These are phyloP conservation scores for Sistotremastrum suecicum DNA, from an alignment of 768 basidiomycete species.

Conservation along the genomic window DNA sequence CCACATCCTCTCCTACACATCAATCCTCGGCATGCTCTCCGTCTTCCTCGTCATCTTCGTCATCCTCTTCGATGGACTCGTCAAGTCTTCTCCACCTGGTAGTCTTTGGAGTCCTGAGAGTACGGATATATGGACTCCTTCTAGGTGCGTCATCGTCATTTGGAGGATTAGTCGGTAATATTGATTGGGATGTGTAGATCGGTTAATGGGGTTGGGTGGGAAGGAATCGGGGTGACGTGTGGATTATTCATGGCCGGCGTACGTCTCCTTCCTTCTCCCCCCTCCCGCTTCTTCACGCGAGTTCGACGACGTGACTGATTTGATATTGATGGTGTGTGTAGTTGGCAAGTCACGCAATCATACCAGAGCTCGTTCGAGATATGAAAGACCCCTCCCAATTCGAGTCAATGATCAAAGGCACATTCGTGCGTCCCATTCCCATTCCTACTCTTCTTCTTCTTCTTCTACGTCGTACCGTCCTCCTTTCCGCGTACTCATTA, in stretches of 20 bases:
- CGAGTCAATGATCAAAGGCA: conserved; percentile 68
- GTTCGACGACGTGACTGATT: no score
- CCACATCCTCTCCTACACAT: conserved; percentile 76
- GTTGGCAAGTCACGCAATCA: conserved; percentile 84
- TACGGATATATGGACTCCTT: conserved; percentile 22
- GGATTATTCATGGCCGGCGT: conserved; percentile 83
- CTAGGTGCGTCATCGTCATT: no score
- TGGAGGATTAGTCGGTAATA: no score
- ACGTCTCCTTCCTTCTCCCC: no score
- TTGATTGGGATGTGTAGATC: no score
- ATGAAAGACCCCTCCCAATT: conserved; percentile 78
- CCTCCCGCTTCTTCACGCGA: no score
- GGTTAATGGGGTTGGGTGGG: conserved; percentile 19
- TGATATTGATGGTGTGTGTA: no score
- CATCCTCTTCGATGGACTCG: conserved; percentile 69
- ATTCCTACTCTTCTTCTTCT: no score
- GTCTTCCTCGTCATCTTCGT: conserved; percentile 62
- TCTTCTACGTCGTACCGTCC: no score
- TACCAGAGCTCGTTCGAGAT: conserved; percentile 84
- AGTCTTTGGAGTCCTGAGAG: conserved; percentile 71
- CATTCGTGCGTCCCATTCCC: no score
- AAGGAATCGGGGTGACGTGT: conserved; percentile 62
- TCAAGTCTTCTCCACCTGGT: conserved; percentile 62
- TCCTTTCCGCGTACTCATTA: no score
- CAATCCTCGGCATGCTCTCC: conserved; percentile 73